phyloP scores from a whole-genome alignment of 495 filamentous ascomycete genomes.

The Annulohypoxylon stygium region DNA sequence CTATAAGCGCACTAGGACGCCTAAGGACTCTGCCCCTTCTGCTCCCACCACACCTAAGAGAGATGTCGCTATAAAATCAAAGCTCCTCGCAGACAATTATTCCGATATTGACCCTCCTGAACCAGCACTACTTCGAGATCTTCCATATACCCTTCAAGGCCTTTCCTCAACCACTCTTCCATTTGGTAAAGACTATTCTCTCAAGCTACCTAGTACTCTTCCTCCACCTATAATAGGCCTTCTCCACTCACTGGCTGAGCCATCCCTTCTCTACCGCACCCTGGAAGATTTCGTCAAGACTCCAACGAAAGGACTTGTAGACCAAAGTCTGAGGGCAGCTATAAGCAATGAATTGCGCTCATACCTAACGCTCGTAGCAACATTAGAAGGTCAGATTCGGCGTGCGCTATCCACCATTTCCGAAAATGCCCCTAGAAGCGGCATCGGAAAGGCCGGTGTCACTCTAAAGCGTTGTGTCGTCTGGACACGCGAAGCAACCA shows the following conservation, averaged over 20 bases:
- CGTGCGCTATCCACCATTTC: constrained; percentile 79
- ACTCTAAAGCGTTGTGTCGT: constrained; percentile 96
- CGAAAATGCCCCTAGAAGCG: constrained; percentile 70
- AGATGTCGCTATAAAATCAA: constrained; percentile 65
- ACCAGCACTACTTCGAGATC: constrained; percentile 82
- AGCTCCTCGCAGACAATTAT: constrained; percentile 65
- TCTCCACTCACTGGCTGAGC: constrained; percentile 90
- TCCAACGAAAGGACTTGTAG: constrained; percentile 74
- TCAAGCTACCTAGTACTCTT: constrained; percentile 81
- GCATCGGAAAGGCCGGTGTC: constrained; percentile 88
- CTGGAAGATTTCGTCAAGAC: constrained; percentile 85
- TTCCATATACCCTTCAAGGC: constrained; percentile 95
- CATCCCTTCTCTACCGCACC: constrained; percentile 86
- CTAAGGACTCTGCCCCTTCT: constrained; percentile 43
- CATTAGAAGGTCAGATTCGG: constrained; percentile 92
- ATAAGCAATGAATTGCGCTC: constrained; percentile 86
- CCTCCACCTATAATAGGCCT: constrained; percentile 89
- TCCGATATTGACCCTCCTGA: constrained; percentile 70
- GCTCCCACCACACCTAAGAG: constrained; percentile 41
- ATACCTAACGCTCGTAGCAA: constrained; percentile 93
- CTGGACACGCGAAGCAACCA: constrained; percentile 97
- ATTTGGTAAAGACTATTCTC: constrained; percentile 72
- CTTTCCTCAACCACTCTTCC: constrained; percentile 86
- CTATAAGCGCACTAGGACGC: constrained; percentile 39
- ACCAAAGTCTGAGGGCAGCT: constrained; percentile 92